Conservation (phyloP, 2,329 filamentous ascomycete genomes). For the Colletotrichum sp. region DNA sequence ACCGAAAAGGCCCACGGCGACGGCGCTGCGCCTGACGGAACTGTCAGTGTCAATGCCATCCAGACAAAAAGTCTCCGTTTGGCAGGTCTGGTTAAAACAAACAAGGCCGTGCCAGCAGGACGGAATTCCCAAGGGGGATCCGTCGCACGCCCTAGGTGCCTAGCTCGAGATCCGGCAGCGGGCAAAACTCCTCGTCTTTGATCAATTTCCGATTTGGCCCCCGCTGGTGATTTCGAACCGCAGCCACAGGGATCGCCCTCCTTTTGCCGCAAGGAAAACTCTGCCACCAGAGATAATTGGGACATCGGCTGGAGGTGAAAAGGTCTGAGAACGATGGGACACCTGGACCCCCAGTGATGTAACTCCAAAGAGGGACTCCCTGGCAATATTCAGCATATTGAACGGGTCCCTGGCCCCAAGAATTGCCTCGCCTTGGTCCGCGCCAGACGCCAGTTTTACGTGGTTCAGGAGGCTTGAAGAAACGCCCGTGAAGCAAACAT, state of each 20-base stretch:
- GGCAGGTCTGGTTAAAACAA: background rate
- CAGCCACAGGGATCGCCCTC: background rate
- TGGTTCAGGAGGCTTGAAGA: background rate
- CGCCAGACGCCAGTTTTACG: background rate
- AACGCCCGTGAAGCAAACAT: background rate
- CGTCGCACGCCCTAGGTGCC: background rate
- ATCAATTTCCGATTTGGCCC: slow-evolving; percentile 13
- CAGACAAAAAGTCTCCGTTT: background rate
- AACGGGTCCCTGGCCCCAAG: background rate
- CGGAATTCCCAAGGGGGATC: background rate
- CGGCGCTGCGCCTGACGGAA: background rate
- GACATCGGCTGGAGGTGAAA: background rate
- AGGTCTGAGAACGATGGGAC: background rate
- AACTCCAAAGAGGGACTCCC: background rate
- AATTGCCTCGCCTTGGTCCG: background rate
- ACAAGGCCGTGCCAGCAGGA: background rate
- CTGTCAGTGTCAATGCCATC: background rate
- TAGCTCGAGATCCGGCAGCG: background rate
- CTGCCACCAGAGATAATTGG: background rate
- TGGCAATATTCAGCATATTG: background rate
- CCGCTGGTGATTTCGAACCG: background rate
- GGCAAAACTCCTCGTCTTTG: background rate
- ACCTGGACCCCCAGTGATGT: background rate
- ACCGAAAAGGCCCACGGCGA: background rate
- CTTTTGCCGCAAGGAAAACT: background rate